Percentiles rank a stretch among this genome's conserved stretches.
Evolutionary conservation across 495 filamentous ascomycete species (phyloP).

Genomic region (Xylaria telfairii): DNA sequence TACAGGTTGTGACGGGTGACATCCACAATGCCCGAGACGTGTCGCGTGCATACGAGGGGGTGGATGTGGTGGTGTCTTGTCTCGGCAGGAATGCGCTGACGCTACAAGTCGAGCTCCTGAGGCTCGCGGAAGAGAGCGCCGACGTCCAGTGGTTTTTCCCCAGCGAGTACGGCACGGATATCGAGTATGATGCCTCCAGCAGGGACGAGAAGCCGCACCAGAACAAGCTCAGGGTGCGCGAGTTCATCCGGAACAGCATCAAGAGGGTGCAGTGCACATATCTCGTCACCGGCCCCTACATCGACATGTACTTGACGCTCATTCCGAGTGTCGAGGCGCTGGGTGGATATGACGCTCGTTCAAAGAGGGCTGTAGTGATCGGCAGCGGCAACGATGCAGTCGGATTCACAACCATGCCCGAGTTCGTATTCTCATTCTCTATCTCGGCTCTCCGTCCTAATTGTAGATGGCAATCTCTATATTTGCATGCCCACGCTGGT

Average conservation of each 20-base stretch:
- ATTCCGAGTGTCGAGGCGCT: conserved; percentile 40
- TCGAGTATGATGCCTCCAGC: conserved; percentile 67
- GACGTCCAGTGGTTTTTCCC: conserved; percentile 72
- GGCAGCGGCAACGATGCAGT: conserved; percentile 62
- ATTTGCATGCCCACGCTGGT: not conserved
- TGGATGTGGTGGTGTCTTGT: conserved; percentile 71
- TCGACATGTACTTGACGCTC: conserved; percentile 65
- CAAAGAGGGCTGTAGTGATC: conserved; percentile 63
- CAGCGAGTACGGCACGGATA: conserved; percentile 77
- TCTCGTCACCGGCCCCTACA: conserved; percentile 73
- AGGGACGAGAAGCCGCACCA: conserved; percentile 71
- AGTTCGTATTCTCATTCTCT: conserved; percentile 56
- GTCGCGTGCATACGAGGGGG: conserved; percentile 58
- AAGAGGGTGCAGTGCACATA: conserved; percentile 67
- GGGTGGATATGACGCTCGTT: conserved; percentile 62
- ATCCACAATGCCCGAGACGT: conserved; percentile 60
- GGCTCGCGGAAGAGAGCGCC: conserved; percentile 60
- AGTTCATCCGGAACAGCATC: conserved; percentile 57
- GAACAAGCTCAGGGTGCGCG: conserved; percentile 69
- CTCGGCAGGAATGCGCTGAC: conserved; percentile 65
- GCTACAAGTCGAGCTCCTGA: conserved; percentile 64
- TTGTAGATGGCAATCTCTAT: not conserved
- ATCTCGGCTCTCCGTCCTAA: not conserved
- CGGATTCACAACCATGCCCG: conserved; percentile 69
- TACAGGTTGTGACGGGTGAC: conserved; percentile 67